These are phyloP conservation scores for Tremellales sp. DNA, from an alignment of 1,284 basidiomycete species.

Conservation along the genomic window DNA sequence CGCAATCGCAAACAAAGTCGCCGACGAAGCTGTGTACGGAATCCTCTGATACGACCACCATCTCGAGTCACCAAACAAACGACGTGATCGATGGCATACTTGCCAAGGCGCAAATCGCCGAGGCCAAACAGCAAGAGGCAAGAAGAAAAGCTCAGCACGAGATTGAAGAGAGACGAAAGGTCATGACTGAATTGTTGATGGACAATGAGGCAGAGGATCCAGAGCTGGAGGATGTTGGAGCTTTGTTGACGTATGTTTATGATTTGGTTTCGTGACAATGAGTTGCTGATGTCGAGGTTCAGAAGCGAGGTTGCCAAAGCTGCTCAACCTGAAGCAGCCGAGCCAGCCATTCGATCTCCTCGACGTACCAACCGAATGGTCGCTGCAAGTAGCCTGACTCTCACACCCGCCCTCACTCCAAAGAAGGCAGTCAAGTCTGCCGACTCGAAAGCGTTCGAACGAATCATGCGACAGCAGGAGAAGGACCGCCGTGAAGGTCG, in stretches of 20 bases:
- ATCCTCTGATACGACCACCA: no score
- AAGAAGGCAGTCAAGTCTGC: no score
- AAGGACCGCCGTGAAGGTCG: not conserved
- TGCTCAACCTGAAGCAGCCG: no score
- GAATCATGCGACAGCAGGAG: not conserved
- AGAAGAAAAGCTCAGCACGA: conserved; percentile 4
- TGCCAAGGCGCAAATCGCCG: not conserved
- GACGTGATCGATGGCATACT: no score
- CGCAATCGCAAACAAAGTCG: no score
- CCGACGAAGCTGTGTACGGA: no score
- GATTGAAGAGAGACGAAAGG: conserved; percentile 3
- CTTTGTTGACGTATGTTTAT: conserved; percentile 9
- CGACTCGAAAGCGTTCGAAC: no score
- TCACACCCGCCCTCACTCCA: no score
- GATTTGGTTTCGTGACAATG: not conserved
- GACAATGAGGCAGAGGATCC: conserved; percentile 7
- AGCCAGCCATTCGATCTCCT: no score
- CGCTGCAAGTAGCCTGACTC: no score
- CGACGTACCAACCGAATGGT: no score
- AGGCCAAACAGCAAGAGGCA: not conserved
- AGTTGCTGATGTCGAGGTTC: not conserved
- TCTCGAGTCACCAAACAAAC: no score
- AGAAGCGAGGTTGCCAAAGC: not conserved
- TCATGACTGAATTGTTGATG: not conserved
- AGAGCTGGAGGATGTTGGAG: conserved; percentile 5